Conservation (phyloP, 768 basidiomycete genomes). For the Leccinum aurantiacum region DNA sequence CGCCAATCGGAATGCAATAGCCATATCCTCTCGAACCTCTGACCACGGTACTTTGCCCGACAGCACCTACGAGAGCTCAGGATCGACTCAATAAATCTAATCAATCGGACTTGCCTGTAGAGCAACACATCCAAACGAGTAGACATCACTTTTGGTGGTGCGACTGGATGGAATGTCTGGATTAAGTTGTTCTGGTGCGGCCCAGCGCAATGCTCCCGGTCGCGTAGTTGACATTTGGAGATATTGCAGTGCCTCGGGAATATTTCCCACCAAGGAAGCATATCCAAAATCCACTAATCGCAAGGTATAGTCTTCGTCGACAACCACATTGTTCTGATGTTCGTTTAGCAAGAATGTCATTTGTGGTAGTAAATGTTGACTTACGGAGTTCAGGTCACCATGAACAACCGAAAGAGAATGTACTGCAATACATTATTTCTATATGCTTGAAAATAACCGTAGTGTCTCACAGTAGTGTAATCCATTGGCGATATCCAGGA, state of each 20-base stretch:
- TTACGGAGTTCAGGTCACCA: neutral
- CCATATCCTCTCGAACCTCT: neutral
- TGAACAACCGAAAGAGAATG: neutral
- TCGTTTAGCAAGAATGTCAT: neutral
- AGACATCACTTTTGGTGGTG: neutral
- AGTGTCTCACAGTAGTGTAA: neutral
- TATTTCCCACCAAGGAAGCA: neutral
- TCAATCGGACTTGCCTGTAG: neutral
- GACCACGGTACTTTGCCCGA: neutral
- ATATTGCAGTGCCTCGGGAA: neutral
- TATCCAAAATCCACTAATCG: neutral
- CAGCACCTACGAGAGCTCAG: neutral
- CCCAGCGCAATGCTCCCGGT: neutral
- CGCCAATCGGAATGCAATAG: neutral
- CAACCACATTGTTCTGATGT: neutral
- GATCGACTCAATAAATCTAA: neutral
- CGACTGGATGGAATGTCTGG: neutral
- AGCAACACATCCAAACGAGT: neutral
- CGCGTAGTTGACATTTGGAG: neutral
- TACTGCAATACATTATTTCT: neutral
- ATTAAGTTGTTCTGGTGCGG: neutral
- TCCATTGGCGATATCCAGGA: neutral
- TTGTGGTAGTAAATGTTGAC: neutral
- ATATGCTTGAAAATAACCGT: neutral
- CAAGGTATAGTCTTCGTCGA: neutral